These are phyloP conservation scores for Prunus mongolica DNA, from an alignment of 306 rosid genomes.

Conservation along the genomic window DNA sequence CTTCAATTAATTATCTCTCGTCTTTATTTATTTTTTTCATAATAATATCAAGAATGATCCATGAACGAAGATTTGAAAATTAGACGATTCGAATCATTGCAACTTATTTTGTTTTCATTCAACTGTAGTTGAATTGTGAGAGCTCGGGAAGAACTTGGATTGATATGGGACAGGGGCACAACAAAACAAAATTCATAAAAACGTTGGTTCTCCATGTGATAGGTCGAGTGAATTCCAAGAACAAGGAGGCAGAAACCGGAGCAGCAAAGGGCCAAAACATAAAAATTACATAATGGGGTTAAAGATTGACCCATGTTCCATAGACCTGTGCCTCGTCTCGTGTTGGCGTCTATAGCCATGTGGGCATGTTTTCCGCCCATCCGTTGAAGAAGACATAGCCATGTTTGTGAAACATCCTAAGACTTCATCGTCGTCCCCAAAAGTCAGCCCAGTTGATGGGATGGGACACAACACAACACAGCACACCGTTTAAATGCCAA, in stretches of 20 bases:
- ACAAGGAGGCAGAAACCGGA: constrained; percentile 30
- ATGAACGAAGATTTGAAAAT: no score
- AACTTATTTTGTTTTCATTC: not conserved
- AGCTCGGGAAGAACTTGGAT: not conserved
- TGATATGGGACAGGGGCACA: not conserved
- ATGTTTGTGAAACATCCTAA: constrained; percentile 11
- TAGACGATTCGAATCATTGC: no score
- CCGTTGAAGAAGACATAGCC: not conserved
- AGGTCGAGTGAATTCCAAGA: constrained; percentile 9
- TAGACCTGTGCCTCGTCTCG: constrained; percentile 5
- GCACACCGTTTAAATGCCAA: not conserved
- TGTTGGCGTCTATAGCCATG: constrained; percentile 42
- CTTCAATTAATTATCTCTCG: no score
- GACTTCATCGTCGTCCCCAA: not conserved
- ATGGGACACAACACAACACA: not conserved
- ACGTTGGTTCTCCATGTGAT: constrained; percentile 2
- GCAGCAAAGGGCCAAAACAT: constrained; percentile 34
- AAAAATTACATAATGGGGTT: constrained; percentile 14
- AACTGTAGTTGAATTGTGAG: not conserved
- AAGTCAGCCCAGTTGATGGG: constrained; percentile 1
- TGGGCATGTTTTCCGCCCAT: constrained; percentile 44
- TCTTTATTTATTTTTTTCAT: no score
- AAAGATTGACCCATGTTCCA: constrained; percentile 42
- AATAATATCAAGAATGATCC: no score
- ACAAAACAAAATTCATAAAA: not conserved